Percentiles rank a stretch among this genome's conserved stretches.
Evolutionary conservation across 768 basidiomycete species (phyloP).

Genomic region (Pisolithus orientalis): DNA sequence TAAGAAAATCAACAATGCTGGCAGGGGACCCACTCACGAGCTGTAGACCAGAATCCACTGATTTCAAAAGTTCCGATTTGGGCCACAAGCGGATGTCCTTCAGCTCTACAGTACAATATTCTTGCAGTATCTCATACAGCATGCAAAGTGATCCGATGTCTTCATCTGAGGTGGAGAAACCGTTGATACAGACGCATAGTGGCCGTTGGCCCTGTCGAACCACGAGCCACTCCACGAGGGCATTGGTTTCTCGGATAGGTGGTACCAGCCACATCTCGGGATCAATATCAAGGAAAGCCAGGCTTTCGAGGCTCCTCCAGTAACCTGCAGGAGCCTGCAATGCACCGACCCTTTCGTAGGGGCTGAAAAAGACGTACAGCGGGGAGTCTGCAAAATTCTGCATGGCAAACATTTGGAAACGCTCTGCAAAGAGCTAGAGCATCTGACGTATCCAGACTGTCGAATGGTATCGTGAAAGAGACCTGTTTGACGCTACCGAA

Average conservation of each 20-base stretch:
- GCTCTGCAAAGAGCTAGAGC: neutral
- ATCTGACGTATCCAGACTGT: neutral
- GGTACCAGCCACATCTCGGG: neutral
- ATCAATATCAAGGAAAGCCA: neutral
- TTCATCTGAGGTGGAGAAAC: neutral
- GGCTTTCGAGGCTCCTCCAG: neutral
- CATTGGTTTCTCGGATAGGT: neutral
- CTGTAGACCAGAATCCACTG: no score
- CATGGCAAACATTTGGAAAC: neutral
- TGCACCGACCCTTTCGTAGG: no score
- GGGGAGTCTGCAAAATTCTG: no score
- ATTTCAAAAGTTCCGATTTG: no score
- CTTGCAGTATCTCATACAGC: no score
- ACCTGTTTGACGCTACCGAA: neutral
- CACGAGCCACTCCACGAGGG: neutral
- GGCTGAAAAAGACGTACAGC: no score
- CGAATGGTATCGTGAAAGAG: neutral
- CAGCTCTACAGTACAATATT: no score
- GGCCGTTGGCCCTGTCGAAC: neutral
- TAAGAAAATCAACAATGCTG: no score
- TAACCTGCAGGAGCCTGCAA: neutral
- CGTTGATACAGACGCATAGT: neutral
- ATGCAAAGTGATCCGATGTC: neutral
- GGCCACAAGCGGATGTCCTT: no score
- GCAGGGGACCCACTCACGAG: no score